A percentile compares a stretch with the other conserved stretches of the same genome.
Conservation (phyloP, 2,329 filamentous ascomycete genomes). For the Aspergillus neoniger region DNA sequence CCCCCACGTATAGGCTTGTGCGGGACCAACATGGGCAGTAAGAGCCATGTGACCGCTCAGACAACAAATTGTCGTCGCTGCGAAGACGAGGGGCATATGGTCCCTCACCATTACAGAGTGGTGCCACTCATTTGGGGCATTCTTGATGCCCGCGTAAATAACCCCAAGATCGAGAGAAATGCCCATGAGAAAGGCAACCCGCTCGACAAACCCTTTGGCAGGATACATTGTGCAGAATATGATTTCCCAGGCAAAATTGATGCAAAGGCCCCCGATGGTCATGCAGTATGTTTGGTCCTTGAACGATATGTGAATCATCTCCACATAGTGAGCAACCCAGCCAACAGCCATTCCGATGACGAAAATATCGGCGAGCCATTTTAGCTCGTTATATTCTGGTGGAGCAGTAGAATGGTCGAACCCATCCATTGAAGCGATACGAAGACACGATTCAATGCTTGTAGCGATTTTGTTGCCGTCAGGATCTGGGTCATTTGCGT, state of each 20-base stretch:
- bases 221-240: slow-evolving; percentile 21
- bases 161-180: slow-evolving; percentile 16
- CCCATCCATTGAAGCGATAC: slow-evolving; percentile 5
- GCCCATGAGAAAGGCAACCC: slow-evolving; percentile 5
- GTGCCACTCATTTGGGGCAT: slow-evolving; percentile 19
- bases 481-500: not conserved
- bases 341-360: slow-evolving; percentile 17
- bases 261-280: slow-evolving; percentile 20
- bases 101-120: slow-evolving; percentile 21
- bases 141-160: slow-evolving; percentile 18
- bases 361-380: slow-evolving; percentile 10
- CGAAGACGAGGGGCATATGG: slow-evolving; percentile 15
- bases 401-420: slow-evolving; percentile 3
- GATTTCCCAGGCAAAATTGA: slow-evolving; percentile 24
- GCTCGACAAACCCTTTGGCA: slow-evolving; percentile 13
- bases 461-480: not conserved
- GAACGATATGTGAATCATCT: slow-evolving; percentile 19
- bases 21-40: slow-evolving; percentile 13
- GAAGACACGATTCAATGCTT: not conserved
- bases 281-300: slow-evolving; percentile 20
- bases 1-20: slow-evolving; percentile 16
- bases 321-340: slow-evolving; percentile 19
- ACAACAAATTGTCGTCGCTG: slow-evolving; percentile 7
- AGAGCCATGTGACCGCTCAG: slow-evolving; percentile 11
- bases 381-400: slow-evolving; percentile 5